Base-by-base conservation (phyloP, 2,329 filamentous ascomycete species). In the Fusarium xyrophilum region DNA sequence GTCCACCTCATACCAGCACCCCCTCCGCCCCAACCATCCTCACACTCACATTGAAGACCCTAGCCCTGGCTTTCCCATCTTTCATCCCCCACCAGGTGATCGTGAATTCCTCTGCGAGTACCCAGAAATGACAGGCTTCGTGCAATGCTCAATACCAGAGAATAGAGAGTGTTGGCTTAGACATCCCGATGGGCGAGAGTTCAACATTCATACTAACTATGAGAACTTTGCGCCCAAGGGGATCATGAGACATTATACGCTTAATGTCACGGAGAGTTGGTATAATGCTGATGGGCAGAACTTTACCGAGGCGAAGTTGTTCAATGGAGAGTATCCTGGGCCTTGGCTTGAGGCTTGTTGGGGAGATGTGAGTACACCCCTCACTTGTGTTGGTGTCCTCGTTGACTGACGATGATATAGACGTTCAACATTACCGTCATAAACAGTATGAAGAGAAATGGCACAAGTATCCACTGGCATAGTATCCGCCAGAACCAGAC, bases 281-380 rank as follows among this genome's bases (percentile, higher is more conserved):
- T 60, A 55, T 25, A 71, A 74, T 40, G 74, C 70, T 0, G 74
- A 76, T 21, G 74, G 74, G 2, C 52, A 68, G 11, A 47, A 67
- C 3, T 73, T 73, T 38, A 36, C 51, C 0, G 44, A 70, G 1
- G 74, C 67, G 0, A 76, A 75, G 42, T 12, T 76, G 4, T 76
- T 76, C 21, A 74, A 75, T 28, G 47, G 67, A 1, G 21, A 43
- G 15, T 76, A 75, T 33, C 75, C 75, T 4, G 75, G 75, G 0
- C 75, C 75, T 0, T 73, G 73, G 69, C 67, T 76, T 5, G 67
- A 76, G 23, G 74, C 74, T 0, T 75, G 73, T 13, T 76, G 75
- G 75, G 75, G 75, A 12, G 75, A 76, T 46, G 56, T 73, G 17
- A 64, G 40, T 42, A 0, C 14, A 10, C 7, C 19, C 23, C 23